Base-by-base conservation (phyloP, 148 eudicot species). In the Fallopia convolvulus region DNA sequence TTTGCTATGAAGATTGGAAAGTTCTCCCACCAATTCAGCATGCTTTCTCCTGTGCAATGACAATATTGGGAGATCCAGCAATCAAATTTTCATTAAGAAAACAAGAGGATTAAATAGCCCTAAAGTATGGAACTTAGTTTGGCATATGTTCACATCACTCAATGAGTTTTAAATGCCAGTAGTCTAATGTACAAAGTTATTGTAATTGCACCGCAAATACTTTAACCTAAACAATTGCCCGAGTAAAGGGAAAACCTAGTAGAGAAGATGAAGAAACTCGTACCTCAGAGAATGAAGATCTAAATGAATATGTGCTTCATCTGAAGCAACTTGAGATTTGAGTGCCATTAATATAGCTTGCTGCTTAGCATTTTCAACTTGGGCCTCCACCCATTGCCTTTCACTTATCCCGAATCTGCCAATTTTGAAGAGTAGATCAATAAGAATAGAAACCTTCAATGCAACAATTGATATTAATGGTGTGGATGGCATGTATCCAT, bases 371-470 rank as follows among this genome's bases (percentile, higher is more conserved):
- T 93, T 96, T 81, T 96, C 97, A 78, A 96, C 99, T 86, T 96
- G 99, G 83, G 99, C 99, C 87, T 93, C 98, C 36, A 96, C 97
- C 99, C 99, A 96, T 77, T 96, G 99, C 83, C 86, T 91, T 89
- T 96, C 98, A 82, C 99, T 96, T 49, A 97, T 90, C 66, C 98
- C 99, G 84, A 93, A 96, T 83, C 99, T 95, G 89, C 49, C 75
- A 82, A 70, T 26, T 21, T 53, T 30, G 30, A 48, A 46, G 78
- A 61, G 1, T 58, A 46, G 71, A 56, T 14, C 32, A 65, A 36
- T 15, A 63, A 63, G 36, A 26, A 63, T 6, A 36, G 20, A 15
- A 55, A 68, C 5, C 21, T 68, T 68, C 72, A 68, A 33, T 6
- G 3, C 72, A 36, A 15, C 20, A 0, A 17, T 11, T 68, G 46